A percentile compares a stretch with the other conserved stretches of the same genome.
Conservation (phyloP, 202 grass and related monocot genomes). For the Dendrocalamus latiflorus region DNA sequence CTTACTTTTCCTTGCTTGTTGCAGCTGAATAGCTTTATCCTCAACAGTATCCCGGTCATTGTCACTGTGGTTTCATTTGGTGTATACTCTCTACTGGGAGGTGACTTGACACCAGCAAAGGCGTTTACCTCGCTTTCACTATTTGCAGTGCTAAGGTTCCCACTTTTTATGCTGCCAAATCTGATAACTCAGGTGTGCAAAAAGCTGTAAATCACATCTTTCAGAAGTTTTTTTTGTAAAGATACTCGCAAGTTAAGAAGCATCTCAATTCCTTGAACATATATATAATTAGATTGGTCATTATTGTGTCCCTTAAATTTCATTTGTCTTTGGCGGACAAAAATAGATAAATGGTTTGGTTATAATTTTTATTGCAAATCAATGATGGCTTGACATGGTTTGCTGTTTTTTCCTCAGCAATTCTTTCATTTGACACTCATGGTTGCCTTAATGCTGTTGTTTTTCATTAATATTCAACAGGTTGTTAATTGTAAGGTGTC, state of each 20-base stretch:
- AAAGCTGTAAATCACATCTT: slow-evolving; percentile 5
- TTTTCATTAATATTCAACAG: slow-evolving; percentile 44
- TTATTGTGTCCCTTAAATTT: not conserved
- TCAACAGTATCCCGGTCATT: slow-evolving; percentile 91
- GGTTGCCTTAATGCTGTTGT: slow-evolving; percentile 10
- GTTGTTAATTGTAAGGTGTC: slow-evolving; percentile 97
- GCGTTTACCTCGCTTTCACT: slow-evolving; percentile 97
- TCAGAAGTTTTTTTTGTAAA: slow-evolving; percentile 14
- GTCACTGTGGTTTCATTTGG: slow-evolving; percentile 94
- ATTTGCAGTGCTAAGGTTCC: slow-evolving; percentile 92
- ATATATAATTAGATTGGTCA: not conserved
- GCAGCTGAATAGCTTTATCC: slow-evolving; percentile 94
- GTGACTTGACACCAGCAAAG: slow-evolving; percentile 91
- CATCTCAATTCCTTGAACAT: not conserved
- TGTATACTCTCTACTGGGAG: slow-evolving; percentile 84
- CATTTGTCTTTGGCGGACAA: not conserved
- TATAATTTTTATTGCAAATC: not conserved
- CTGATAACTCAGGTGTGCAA: slow-evolving; percentile 90
- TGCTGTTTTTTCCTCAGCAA: not conserved
- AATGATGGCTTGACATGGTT: not conserved
- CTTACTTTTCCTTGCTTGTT: slow-evolving; percentile 42
- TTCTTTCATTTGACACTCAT: not conserved
- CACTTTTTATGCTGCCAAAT: slow-evolving; percentile 95
- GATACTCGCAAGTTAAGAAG: not conserved
- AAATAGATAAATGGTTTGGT: not conserved